These are phyloP conservation scores for Lentinus tigrinus DNA, from an alignment of 768 basidiomycete species.

Conservation along the genomic window DNA sequence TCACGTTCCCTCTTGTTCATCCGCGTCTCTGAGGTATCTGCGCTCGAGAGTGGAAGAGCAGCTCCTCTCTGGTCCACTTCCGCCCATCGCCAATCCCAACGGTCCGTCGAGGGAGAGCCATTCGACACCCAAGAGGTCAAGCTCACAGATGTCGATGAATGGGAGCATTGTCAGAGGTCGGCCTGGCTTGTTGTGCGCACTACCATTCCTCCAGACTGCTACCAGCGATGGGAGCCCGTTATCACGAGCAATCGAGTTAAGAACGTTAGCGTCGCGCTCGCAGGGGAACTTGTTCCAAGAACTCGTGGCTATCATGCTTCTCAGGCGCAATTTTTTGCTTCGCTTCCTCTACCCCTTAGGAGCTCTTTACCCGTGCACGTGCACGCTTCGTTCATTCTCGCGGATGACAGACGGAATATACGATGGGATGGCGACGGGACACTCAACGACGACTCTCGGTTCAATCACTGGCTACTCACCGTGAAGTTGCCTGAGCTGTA, in stretches of 20 bases:
- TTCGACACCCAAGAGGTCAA: not conserved
- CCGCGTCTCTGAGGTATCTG: not conserved
- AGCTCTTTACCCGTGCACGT: conserved; percentile 46
- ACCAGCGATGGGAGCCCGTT: not conserved
- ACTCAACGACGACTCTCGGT: conserved; percentile 33
- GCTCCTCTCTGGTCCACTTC: not conserved
- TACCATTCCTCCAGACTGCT: not conserved
- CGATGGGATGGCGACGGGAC: conserved; percentile 36
- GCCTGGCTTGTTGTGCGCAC: not conserved
- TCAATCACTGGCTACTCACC: conserved; percentile 44
- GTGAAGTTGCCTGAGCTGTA: conserved; percentile 38
- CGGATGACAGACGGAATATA: conserved; percentile 45
- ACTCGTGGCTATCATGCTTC: conserved; percentile 3
- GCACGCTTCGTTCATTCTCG: conserved; percentile 45
- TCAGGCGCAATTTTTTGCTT: conserved; percentile 40
- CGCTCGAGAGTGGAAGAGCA: not conserved
- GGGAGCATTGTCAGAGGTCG: not conserved
- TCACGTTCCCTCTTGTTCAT: conserved; percentile 2
- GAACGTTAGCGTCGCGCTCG: conserved; percentile 35
- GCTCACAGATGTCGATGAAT: not conserved
- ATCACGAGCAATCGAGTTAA: conserved; percentile 25
- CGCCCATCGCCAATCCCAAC: not conserved
- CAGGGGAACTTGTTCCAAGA: conserved; percentile 19
- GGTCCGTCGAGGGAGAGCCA: not conserved
- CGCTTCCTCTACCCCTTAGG: conserved; percentile 40